phyloP scores from a whole-genome alignment of 176 grass and related monocot species.

The Eremochloa ophiuroides region DNA sequence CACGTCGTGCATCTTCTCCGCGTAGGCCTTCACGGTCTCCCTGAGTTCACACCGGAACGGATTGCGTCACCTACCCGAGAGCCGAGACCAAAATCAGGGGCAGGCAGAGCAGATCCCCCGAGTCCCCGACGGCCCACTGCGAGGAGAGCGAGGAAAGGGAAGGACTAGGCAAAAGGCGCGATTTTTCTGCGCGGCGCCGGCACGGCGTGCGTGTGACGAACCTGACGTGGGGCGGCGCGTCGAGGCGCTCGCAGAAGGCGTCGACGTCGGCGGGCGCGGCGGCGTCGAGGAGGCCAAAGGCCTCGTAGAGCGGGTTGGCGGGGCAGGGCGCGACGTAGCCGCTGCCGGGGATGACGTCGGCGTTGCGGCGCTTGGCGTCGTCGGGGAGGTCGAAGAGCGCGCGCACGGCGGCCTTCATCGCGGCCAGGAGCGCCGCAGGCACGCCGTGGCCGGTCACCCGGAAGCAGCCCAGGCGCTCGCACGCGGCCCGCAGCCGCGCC shows the following conservation, averaged over 20 bases:
- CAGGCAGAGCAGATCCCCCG: too few species aligned
- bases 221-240: constrained; percentile 44
- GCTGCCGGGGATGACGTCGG: constrained; percentile 57
- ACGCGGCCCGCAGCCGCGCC: constrained; percentile 32
- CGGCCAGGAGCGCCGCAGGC: constrained; percentile 43
- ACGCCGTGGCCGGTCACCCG: constrained; percentile 58
- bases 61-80: background rate
- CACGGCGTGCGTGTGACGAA: background rate
- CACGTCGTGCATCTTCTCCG: constrained; percentile 44
- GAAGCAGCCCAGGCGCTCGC: constrained; percentile 51
- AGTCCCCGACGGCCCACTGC: too few species aligned
- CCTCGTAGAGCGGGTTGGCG: constrained; percentile 64
- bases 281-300: constrained; percentile 65
- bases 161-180: background rate
- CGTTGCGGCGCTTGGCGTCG: constrained; percentile 67
- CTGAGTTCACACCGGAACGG: constrained; percentile 17
- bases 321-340: constrained; percentile 57
- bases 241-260: constrained; percentile 61
- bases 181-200: background rate
- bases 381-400: constrained; percentile 74
- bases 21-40: constrained; percentile 49
- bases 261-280: constrained; percentile 50
- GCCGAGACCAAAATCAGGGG: background rate
- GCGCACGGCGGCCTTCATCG: constrained; percentile 71
- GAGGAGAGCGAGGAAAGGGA: too few species aligned